Base-by-base conservation (phyloP, 345 rosid genomes). In the Passiflora organensis region DNA sequence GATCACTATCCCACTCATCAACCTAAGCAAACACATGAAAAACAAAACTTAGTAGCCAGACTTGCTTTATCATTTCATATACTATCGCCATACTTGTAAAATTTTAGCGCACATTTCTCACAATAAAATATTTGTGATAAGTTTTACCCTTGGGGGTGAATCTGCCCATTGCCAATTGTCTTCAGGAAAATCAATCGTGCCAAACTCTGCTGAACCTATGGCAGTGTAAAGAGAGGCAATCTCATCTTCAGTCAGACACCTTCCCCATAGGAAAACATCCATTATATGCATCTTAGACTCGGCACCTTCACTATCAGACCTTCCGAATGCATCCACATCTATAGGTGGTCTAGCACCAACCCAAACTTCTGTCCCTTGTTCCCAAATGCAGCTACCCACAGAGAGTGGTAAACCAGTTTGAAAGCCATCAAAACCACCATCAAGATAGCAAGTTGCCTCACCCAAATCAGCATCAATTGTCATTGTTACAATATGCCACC, bases 231-330 rank as follows among this genome's bases (percentile, higher is more conserved):
- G 88, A 68, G 96, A 68, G 66, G 85, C 78, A 51, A 81, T 76
- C 67, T 94, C 99, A 32, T 94, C 99, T 71, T 94, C 99, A 55
- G 81, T 87, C 72, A 94, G 79, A 76, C 96, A 89, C 72, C 84
- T 83, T 38, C 97, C 99, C 99, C 99, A 94, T 1, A 94, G 76
- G 72, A 94, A 94, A 70, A 87, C 96, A 77, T 94, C 99, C 99
- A 94, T 94, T 60, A 94, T 78, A 74, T 94, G 97, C 97, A 89
- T 87, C 78, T 94, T 94, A 50, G 99, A 82, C 70, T 94, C 99
- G 10, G 76, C 87, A 73, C 97, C 99, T 76, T 94, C 99, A 54
- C 99, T 94, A 76, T 94, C 99, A 28, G 99, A 94, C 76, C 99
- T 87, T 65, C 99, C 97, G 58, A 94, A 89, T 39, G 94, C 86